A percentile compares a stretch with the other conserved stretches of the same genome.
These are phyloP conservation scores for Beta corolliflora DNA, from an alignment of 179 eudicot genomes.

Conservation along the genomic window DNA sequence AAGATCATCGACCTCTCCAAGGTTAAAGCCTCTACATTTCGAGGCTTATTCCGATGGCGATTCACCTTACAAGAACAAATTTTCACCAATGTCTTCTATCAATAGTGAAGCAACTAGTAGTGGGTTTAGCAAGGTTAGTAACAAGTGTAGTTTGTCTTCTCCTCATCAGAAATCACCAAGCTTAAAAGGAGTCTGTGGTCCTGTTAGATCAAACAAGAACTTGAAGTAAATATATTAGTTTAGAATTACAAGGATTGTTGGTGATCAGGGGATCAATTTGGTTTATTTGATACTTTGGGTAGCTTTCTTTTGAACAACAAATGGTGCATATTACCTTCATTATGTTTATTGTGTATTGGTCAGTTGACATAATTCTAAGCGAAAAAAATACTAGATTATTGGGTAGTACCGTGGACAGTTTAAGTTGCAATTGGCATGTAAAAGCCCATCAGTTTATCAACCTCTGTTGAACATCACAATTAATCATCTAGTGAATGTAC, in stretches of 20 bases:
- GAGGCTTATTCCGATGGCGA: conserved; percentile 63
- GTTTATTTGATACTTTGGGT: not conserved
- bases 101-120: conserved; percentile 53
- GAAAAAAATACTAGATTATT: too few species aligned
- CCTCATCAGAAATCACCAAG: conserved; percentile 52
- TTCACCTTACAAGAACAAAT: conserved; percentile 66
- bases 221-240: conserved; percentile 17
- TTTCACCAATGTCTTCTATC: conserved; percentile 64
- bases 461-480: too few species aligned
- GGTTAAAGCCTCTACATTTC: conserved; percentile 44
- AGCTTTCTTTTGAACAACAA: not conserved
- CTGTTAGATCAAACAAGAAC: conserved; percentile 29
- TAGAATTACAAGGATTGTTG: not conserved
- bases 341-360: not conserved
- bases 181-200: conserved; percentile 37
- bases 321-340: not conserved
- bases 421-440: too few species aligned
- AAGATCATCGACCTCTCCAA: conserved; percentile 74
- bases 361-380: too few species aligned
- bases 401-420: too few species aligned
- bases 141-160: conserved; percentile 23
- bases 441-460: too few species aligned
- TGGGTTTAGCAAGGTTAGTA: conserved; percentile 33
- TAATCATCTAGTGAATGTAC: too few species aligned
- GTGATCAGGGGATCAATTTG: not conserved